Base-by-base conservation (phyloP, 2,329 filamentous ascomycete genomes). In the Beauveria sp. region DNA sequence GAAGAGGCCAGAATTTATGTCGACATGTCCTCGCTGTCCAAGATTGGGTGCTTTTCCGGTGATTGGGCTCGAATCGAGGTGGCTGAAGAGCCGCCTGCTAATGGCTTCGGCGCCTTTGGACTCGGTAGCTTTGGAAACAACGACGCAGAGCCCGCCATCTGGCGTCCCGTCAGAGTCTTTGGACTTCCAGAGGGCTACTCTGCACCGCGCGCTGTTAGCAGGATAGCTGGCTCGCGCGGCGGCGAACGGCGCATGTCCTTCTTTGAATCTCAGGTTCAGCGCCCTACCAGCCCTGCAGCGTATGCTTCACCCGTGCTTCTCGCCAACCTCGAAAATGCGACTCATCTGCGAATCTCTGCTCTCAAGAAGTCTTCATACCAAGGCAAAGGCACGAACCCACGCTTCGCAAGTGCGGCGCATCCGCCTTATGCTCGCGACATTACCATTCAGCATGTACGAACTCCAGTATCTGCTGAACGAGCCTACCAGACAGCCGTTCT, bases 21-120 rank as follows among this genome's bases (percentile, higher is more conserved):
- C 5, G 92, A 97, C 67, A 88, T 96, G 8, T 87, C 85, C 61
- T 90, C 91, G 1, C 76, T 99, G 22, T 88, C 91, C 16, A 92
- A 92, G 67, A 88, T 99, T 59, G 92, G 93, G 18, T 97, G 93
- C 73, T 99, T 99, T 71, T 97, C 93, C 0, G 94, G 94, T 34
- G 94, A 99, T 70, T 99, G 94, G 94, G 91, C 96, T 12, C 87
- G 89, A 24, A 80, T 97, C 12, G 91, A 96, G 74, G 81, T 85
- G 6, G 83, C 90, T 0, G 83, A 89, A 65, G 90, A 92, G 70
- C 89, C 90, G 62, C 88, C 83, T 24, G 76, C 79, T 18, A 88
- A 85, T 71, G 89, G 80, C 20, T 84, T 84, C 66, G 89, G 83
- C 55, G 77, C 82, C 0, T 89, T 87, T 76, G 87, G 87, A 2